phyloP scores from a whole-genome alignment of 164 flowering plant genomes.

The Magnolia officinalis region DNA sequence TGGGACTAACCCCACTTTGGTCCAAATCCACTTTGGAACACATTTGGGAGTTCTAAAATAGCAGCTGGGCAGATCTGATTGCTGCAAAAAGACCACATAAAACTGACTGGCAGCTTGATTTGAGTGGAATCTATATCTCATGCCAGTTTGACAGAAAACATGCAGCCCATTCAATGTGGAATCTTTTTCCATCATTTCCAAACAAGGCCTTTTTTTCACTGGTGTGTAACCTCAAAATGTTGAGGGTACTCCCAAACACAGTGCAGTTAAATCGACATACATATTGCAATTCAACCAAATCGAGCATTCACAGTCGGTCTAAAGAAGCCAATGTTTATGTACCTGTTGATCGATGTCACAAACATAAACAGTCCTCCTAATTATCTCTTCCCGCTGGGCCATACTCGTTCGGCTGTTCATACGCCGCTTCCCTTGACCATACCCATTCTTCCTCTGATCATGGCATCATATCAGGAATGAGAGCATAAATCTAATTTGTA shows the following conservation, averaged over 20 bases:
- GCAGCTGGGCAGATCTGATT: not conserved
- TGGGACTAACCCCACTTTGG: not conserved
- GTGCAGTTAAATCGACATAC: too few relatives aligned
- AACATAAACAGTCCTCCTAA: slow-evolving; percentile 85
- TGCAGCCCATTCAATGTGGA: not conserved
- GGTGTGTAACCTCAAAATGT: not conserved
- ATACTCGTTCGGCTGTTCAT: slow-evolving; percentile 68
- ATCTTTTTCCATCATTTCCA: not conserved
- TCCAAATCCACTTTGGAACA: not conserved
- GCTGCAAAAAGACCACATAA: not conserved
- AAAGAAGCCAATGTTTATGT: not conserved
- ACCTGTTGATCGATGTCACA: slow-evolving; percentile 98
- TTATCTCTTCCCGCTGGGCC: slow-evolving; percentile 84
- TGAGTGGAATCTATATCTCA: not conserved
- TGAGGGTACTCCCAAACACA: too few relatives aligned
- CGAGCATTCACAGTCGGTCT: not conserved
- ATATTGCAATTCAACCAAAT: too few relatives aligned
- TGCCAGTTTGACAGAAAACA: not conserved
- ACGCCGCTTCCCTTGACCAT: slow-evolving; percentile 57
- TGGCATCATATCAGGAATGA: not conserved
- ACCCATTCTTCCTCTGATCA: slow-evolving; percentile 53
- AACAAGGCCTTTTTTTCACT: not conserved
- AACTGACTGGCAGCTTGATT: not conserved
- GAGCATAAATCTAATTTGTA: not conserved
- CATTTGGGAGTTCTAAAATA: not conserved